Percentiles rank a stretch among this genome's conserved stretches.
Conservation (phyloP, 257 asterid genomes). For the Mentha longifolia region DNA sequence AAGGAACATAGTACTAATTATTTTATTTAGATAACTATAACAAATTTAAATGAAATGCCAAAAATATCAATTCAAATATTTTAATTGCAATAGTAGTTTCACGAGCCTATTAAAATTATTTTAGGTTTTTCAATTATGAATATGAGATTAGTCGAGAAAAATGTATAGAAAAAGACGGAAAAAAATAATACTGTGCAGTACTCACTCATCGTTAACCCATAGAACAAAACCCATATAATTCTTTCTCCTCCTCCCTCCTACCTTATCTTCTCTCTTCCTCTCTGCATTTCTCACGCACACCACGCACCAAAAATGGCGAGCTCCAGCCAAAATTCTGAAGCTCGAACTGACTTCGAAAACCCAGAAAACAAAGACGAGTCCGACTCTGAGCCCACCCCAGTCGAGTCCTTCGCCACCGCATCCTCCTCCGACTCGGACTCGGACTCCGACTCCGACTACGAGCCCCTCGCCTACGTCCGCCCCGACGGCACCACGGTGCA, state of each 20-base stretch:
- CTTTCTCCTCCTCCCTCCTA: background rate
- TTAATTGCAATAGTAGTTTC: too few species aligned
- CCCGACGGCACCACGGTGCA: slow-evolving; percentile 35
- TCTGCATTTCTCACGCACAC: slow-evolving; percentile 18
- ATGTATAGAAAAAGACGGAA: too few species aligned
- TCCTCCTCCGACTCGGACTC: slow-evolving; percentile 40
- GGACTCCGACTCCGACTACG: slow-evolving; percentile 44
- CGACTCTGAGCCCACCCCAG: slow-evolving; percentile 8
- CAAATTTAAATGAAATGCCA: too few species aligned
- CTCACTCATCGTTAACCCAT: background rate
- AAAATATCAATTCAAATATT: too few species aligned
- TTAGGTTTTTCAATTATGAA: too few species aligned
- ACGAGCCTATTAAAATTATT: too few species aligned
- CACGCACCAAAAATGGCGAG: slow-evolving; percentile 41
- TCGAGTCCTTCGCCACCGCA: slow-evolving; percentile 22
- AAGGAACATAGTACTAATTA: too few species aligned
- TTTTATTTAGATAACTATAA: too few species aligned
- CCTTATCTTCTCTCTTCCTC: slow-evolving; percentile 45
- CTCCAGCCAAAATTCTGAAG: slow-evolving; percentile 22
- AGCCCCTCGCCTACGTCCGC: slow-evolving; percentile 34
- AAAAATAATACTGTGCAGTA: too few species aligned
- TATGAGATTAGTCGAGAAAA: too few species aligned
- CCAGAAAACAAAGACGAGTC: slow-evolving; percentile 24
- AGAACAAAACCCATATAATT: slow-evolving; percentile 3
- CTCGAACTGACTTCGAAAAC: slow-evolving; percentile 24